Percentiles rank a stretch among this genome's conserved stretches.
phyloP scores from a whole-genome alignment of 2,329 filamentous ascomycete genomes.

The Fusarium sp. region DNA sequence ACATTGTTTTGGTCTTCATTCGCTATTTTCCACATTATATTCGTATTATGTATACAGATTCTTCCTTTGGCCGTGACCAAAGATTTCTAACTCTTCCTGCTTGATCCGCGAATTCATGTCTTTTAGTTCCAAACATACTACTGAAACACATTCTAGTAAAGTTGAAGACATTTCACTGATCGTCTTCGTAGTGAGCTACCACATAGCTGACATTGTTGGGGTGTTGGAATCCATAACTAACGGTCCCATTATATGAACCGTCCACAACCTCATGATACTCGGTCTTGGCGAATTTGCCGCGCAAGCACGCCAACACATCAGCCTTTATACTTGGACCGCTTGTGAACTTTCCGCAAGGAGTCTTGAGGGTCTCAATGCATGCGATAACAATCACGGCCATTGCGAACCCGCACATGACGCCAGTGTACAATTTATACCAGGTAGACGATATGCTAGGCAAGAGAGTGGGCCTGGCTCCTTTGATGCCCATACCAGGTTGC shows the following conservation, averaged over 20 bases:
- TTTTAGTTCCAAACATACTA: background rate
- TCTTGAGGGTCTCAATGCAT: constrained; percentile 10
- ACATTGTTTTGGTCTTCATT: background rate
- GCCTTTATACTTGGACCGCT: background rate
- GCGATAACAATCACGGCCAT: background rate
- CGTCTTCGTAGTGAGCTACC: background rate
- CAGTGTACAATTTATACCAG: constrained; percentile 15
- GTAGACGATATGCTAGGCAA: background rate
- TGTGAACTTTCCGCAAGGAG: constrained; percentile 18
- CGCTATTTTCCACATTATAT: accelerated
- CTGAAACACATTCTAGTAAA: constrained; percentile 12
- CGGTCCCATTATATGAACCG: background rate
- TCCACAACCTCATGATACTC: background rate
- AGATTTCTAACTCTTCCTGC: background rate
- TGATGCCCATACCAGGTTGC: background rate
- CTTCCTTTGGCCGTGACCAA: background rate
- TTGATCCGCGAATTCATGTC: too few relatives aligned
- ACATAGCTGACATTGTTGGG: background rate
- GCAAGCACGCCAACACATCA: constrained; percentile 3
- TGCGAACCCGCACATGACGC: background rate
- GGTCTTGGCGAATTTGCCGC: background rate
- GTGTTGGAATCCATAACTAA: background rate
- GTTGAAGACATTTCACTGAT: background rate
- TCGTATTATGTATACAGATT: too few relatives aligned
- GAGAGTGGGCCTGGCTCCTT: background rate